Percentiles rank a stretch among this genome's conserved stretches.
Conservation (phyloP, 177 flowering plant genomes). For the Vitis hybrid region DNA sequence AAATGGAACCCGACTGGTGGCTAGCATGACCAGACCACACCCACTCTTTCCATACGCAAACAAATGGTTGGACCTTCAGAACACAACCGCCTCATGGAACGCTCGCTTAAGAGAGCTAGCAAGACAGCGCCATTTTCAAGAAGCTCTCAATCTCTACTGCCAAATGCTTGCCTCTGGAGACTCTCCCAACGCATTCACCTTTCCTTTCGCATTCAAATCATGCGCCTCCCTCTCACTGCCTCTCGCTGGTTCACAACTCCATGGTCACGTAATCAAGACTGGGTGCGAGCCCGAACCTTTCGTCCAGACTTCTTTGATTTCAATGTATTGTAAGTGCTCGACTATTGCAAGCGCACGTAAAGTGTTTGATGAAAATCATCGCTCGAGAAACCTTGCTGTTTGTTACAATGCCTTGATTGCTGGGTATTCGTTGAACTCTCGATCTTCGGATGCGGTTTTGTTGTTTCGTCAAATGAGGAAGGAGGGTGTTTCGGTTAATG, state of each 20-base stretch:
- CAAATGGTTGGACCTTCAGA: not conserved
- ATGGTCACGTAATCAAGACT: constrained; percentile 56
- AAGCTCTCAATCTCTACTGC: constrained; percentile 61
- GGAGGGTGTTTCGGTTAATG: constrained; percentile 36
- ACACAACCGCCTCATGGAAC: constrained; percentile 45
- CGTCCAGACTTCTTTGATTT: constrained; percentile 62
- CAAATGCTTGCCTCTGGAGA: constrained; percentile 60
- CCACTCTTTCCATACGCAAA: not conserved
- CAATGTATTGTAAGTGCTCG: constrained; percentile 55
- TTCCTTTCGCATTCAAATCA: constrained; percentile 81
- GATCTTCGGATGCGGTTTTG: constrained; percentile 33
- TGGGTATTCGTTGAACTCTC: constrained; percentile 48
- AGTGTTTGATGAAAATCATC: constrained; percentile 64
- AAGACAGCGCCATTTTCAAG: constrained; percentile 35
- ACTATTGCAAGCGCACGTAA: constrained; percentile 36
- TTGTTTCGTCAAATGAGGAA: constrained; percentile 59
- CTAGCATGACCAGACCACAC: not conserved
- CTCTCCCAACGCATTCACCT: constrained; percentile 68
- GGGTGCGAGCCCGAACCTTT: constrained; percentile 61
- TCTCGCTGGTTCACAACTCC: constrained; percentile 59
- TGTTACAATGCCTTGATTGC: constrained; percentile 80
- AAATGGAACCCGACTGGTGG: not conserved
- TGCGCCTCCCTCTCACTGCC: constrained; percentile 64
- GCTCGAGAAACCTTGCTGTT: constrained; percentile 31
- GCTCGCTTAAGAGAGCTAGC: constrained; percentile 52